Evolutionary conservation across 176 grass and related monocot species (phyloP).

Genomic region (Ensete glaucum): DNA sequence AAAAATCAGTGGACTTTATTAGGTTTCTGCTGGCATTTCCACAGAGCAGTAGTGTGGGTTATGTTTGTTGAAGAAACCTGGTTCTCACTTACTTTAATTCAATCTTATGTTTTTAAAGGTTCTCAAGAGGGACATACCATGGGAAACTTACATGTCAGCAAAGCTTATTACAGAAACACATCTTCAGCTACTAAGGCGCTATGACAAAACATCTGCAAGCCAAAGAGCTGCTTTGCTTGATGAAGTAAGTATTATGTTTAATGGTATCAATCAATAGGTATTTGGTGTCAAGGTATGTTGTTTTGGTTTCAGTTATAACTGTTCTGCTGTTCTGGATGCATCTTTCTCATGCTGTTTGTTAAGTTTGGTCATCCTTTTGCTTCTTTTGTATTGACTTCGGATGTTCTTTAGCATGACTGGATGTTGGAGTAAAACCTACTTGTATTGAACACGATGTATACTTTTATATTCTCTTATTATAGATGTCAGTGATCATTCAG

Average conservation of each 20-base stretch:
- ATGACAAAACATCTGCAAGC: slow-evolving; percentile 71
- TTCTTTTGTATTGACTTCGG: too few relatives aligned
- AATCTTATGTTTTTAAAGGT: slow-evolving; percentile 48
- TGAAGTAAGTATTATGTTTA: slow-evolving; percentile 41
- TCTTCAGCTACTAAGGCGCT: slow-evolving; percentile 71
- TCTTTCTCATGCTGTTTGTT: too few relatives aligned
- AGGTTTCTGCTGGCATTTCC: not conserved
- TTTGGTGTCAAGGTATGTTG: not conserved
- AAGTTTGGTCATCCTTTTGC: too few relatives aligned
- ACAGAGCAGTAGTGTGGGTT: not conserved
- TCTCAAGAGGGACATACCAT: slow-evolving; percentile 95
- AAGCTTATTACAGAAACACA: slow-evolving; percentile 78
- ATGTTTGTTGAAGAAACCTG: not conserved
- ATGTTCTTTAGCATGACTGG: too few relatives aligned
- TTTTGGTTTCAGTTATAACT: not conserved
- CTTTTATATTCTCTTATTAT: too few relatives aligned
- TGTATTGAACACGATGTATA: too few relatives aligned
- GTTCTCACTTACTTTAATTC: slow-evolving; percentile 11
- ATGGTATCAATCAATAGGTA: not conserved
- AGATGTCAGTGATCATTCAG: too few relatives aligned
- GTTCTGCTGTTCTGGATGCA: not conserved
- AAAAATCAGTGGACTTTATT: not conserved
- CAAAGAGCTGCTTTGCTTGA: slow-evolving; percentile 73
- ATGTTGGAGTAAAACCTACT: too few relatives aligned
- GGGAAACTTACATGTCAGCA: slow-evolving; percentile 89